phyloP scores from a whole-genome alignment of 2,329 filamentous ascomycete species.

The Aspergillus sojae region DNA sequence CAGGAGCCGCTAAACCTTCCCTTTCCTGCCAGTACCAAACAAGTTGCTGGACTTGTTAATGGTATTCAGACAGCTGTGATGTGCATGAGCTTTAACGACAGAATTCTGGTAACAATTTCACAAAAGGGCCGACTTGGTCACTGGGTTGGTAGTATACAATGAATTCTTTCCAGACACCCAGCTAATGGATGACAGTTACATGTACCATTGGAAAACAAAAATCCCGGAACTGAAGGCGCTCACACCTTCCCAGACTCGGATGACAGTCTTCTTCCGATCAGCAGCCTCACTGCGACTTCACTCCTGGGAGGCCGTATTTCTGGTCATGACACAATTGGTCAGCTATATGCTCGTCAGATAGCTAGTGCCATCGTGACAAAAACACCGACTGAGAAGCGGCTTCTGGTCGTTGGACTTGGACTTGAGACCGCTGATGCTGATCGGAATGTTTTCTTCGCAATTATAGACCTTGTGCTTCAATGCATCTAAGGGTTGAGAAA shows the following conservation, averaged over 20 bases:
- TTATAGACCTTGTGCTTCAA: conserved; percentile 46
- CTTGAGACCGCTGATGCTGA: conserved; percentile 50
- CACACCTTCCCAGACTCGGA: conserved; percentile 46
- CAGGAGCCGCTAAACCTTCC: conserved; percentile 53
- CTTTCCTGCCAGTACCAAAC: conserved; percentile 69
- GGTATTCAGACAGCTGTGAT: conserved; percentile 72
- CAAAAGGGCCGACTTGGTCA: conserved; percentile 85
- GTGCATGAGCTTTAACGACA: conserved; percentile 78
- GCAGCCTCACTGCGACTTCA: conserved; percentile 82
- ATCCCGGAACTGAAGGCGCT: conserved; percentile 39
- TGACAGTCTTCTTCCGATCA: conserved; percentile 69
- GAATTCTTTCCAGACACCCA: not conserved
- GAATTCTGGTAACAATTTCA: conserved; percentile 84
- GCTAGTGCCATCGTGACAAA: conserved; percentile 76
- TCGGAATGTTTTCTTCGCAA: conserved; percentile 46
- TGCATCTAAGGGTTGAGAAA: conserved; percentile 36
- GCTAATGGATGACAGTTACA: conserved; percentile 28
- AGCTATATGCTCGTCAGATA: conserved; percentile 87
- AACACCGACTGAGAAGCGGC: conserved; percentile 63
- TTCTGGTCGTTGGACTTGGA: conserved; percentile 62
- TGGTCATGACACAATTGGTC: conserved; percentile 79
- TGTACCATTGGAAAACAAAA: conserved; percentile 37
- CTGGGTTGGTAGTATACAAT: conserved; percentile 67
- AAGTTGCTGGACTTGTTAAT: conserved; percentile 64
- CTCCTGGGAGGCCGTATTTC: conserved; percentile 80